A percentile compares a stretch with the other conserved stretches of the same genome.
Conservation (phyloP, 495 filamentous ascomycete species). For the Xylaria flabelliformis region DNA sequence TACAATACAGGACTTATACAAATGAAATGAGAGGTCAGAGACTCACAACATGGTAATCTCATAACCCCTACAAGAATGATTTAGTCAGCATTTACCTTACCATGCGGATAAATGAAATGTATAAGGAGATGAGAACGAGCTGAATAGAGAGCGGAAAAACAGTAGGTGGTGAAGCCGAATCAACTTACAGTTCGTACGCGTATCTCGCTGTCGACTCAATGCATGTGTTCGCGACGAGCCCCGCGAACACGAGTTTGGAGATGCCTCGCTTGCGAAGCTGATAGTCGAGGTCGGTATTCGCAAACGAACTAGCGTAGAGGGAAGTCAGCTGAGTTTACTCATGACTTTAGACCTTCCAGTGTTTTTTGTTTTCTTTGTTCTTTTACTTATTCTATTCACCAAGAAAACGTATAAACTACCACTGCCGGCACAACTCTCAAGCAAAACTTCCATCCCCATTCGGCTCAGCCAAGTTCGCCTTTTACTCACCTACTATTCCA, state of each 20-base stretch:
- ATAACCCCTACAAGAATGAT: background rate
- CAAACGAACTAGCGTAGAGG: background rate
- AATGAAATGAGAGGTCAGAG: background rate
- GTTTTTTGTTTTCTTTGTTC: background rate
- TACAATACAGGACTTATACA: background rate
- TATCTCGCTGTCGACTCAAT: background rate
- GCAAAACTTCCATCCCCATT: background rate
- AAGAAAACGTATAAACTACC: background rate
- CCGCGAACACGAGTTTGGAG: slow-evolving; percentile 4
- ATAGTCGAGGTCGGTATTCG: background rate
- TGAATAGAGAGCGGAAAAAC: background rate
- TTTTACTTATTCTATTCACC: background rate
- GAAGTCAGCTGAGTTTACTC: background rate
- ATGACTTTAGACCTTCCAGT: background rate
- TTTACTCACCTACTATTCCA: slow-evolving; percentile 2
- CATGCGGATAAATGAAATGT: background rate
- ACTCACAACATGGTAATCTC: slow-evolving; percentile 3
- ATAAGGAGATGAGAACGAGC: background rate
- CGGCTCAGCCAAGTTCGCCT: background rate
- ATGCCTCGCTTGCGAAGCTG: slow-evolving; percentile 3
- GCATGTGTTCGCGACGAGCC: background rate
- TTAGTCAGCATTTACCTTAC: background rate
- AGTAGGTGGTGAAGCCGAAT: background rate
- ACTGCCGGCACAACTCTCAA: background rate
- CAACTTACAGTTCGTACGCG: background rate